Conservation (phyloP, 2,329 filamentous ascomycete genomes). For the Xylariaceae sp. region DNA sequence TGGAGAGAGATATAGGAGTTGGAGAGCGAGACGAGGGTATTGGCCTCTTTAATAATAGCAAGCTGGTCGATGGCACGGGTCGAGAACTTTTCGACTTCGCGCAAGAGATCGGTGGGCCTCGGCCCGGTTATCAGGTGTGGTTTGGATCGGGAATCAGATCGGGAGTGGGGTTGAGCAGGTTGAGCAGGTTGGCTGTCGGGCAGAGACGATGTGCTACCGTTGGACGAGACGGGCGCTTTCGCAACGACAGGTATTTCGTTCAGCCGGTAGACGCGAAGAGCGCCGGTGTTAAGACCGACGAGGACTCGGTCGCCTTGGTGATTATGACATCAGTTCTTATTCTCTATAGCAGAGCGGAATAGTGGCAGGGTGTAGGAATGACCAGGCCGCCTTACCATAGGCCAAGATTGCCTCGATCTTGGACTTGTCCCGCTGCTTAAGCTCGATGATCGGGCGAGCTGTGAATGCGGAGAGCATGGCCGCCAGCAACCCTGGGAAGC, state of each 20-base stretch:
- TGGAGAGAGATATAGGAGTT: constrained; percentile 86
- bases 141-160: constrained; percentile 13
- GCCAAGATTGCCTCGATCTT: constrained; percentile 94
- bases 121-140: constrained; percentile 18
- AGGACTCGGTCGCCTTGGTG: constrained; percentile 74
- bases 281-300: constrained; percentile 85
- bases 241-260: constrained; percentile 55
- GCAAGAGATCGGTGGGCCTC: constrained; percentile 73
- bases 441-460: constrained; percentile 93
- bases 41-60: constrained; percentile 91
- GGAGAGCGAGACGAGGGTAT: constrained; percentile 82
- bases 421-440: constrained; percentile 90
- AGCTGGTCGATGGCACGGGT: constrained; percentile 86
- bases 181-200: constrained; percentile 3
- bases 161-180: not conserved
- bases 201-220: constrained; percentile 32
- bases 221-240: constrained; percentile 24
- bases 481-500: constrained; percentile 3
- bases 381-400: constrained; percentile 56
- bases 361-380: not conserved
- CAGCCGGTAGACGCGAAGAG: constrained; percentile 82
- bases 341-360: not conserved
- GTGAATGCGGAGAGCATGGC: constrained; percentile 97
- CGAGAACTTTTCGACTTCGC: constrained; percentile 93
- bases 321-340: not conserved